Evolutionary conservation across 1,284 basidiomycete species (phyloP).

Genomic region (Irpex lacteus): DNA sequence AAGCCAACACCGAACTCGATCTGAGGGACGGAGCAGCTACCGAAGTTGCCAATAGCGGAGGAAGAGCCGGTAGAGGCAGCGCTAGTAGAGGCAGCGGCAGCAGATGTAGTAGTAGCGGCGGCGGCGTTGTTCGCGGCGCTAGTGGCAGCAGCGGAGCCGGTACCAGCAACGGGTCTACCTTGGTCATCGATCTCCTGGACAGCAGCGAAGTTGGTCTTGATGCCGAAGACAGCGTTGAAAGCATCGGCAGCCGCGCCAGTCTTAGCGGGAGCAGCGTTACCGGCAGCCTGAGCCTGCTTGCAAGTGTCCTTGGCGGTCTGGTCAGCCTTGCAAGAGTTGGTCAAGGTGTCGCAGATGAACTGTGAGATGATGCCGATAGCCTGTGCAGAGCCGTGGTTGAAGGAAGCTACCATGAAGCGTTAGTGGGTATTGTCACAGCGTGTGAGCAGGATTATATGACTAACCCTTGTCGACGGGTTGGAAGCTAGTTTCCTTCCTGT

Average conservation of each 20-base stretch:
- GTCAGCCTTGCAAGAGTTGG: conserved; percentile 51
- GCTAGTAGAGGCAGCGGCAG: conserved; percentile 14
- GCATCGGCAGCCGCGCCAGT: conserved; percentile 55
- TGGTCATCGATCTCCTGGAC: conserved; percentile 27
- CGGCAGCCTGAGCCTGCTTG: conserved; percentile 40
- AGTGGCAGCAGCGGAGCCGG: conserved; percentile 14
- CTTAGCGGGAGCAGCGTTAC: conserved; percentile 37
- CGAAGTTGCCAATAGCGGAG: conserved; percentile 44
- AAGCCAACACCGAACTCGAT: conserved; percentile 62
- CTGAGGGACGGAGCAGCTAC: conserved; percentile 52
- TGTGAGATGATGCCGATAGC: conserved; percentile 53
- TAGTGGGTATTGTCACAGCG: not conserved
- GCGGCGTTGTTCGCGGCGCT: conserved; percentile 1
- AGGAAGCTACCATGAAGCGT: conserved; percentile 32
- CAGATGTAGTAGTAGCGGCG: conserved; percentile 12
- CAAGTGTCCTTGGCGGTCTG: conserved; percentile 50
- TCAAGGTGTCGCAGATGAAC: conserved; percentile 53
- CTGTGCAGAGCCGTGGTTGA: conserved; percentile 50
- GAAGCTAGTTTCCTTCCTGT: conserved; percentile 56
- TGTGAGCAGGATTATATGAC: conserved; percentile 8
- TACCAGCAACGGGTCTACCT: conserved; percentile 19
- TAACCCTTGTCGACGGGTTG: conserved; percentile 42
- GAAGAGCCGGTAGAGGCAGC: conserved; percentile 23
- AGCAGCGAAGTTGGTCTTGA: conserved; percentile 32
- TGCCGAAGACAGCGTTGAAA: conserved; percentile 56